Base-by-base conservation (phyloP, 208 protist genomes). In the Leishmania gerbilli region DNA sequence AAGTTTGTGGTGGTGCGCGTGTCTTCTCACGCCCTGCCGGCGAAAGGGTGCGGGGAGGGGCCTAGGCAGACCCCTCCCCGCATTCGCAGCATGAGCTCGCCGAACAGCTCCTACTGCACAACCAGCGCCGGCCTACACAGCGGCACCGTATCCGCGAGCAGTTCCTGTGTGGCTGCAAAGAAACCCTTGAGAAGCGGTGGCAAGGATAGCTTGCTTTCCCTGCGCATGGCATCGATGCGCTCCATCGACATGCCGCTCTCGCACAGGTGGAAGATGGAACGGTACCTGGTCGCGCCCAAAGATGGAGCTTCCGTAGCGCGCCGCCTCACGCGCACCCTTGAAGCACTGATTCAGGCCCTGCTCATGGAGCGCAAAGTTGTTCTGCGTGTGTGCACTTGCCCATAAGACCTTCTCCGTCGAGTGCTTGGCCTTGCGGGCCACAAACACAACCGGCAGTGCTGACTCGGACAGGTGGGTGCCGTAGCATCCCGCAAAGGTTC, bases 1-100 rank as follows among this genome's bases (percentile, higher is more conserved):
- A 2, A 0, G 24, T 62, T 31, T 62, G 27, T 62, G 56, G 24
- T 24, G 56, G 97, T 91, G 45, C 93, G 90, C 5, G 89, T 88
- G 79, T 98, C 95, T 37, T 90, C 86, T 42, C 81, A 76, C 67
- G 85, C 79, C 62, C 89, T 87, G 42, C 85, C 91, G 40, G 88
- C 93, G 80, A 97, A 96, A 0, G 94, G 90, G 77, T 98, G 95
- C 17, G 89, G 45, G 13, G 86, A 93, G 60, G 91, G 76, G 74
- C 96, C 94, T 47, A 95, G 81, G 3, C 93, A 80, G 31, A 21
- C 55, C 55, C 55, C 19, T 60, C 55, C 24, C 17, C 56, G 24
- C n/a, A 85, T 68, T 47, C 85, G 58, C 82, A 89, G 89, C 49
- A 90, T 80, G 27, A 71, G 79, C 0, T 80, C 76, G 55, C 55